Base-by-base conservation (phyloP, 2,329 filamentous ascomycete species). In the Xylariaceae sp. region DNA sequence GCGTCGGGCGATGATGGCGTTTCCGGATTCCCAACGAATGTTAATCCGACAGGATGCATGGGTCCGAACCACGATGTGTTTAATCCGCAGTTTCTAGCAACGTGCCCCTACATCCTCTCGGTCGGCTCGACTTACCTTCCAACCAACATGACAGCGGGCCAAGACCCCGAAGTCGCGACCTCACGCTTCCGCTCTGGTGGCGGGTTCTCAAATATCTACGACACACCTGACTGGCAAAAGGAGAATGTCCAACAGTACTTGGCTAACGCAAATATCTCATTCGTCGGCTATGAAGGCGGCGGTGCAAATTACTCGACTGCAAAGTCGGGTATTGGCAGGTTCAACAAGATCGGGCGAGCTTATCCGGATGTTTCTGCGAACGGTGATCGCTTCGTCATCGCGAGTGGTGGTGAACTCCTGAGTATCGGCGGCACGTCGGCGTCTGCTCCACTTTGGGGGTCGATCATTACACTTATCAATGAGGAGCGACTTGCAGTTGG, bases 391-490 rank as follows among this genome's bases (percentile, higher is more conserved):
- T 69, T 68, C 42, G 62, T 67, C 13, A 59, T 69, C 5, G 63
- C 68, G 45, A 66, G 68, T 45, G 60, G 66, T n/a, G 70, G 69
- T 5, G 50, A 60, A n/a, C 60, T 69, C 47, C 53, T 62, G 18
- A 63, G 71, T 3, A 69, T 79, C 19, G 77, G 73, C 22, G 79
- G 79, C 12, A 82, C 79, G 5, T 78, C 74, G 45, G 75, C 78
- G 7, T 73, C 73, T 2, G 63, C 75, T 31, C 80, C 79, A 1
- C 73, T 77, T 1, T 75, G 76, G 56, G 76, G 72, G 0, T 65
- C 73, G 0, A n/a, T 66, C n/a, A 60, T 82, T 28, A 80, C 75
- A 1, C 60, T 78, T 57, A 68, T 80, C 34, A 80, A 80, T 54
- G 78, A 80, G 61, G 75, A 75, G 60, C 65, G 77, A 18, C 59